These are phyloP conservation scores for Microbotryum violaceum DNA, from an alignment of 1,284 basidiomycete genomes.

Conservation along the genomic window DNA sequence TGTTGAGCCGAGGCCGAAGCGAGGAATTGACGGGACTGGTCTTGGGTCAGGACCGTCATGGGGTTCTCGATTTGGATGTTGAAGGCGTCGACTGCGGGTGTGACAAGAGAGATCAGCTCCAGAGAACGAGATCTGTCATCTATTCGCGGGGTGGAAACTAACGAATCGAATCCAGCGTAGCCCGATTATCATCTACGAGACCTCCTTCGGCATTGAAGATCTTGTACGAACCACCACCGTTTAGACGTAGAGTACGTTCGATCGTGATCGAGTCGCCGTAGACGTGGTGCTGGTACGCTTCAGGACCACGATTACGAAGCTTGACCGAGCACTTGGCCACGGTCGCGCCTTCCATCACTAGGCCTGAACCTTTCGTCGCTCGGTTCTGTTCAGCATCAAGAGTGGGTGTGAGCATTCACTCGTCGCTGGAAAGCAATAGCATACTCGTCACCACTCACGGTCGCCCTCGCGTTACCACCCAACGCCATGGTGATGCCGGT, in stretches of 20 bases:
- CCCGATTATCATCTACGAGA: slow-evolving; percentile 67
- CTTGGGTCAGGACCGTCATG: slow-evolving; percentile 41
- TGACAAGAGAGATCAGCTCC: neutral
- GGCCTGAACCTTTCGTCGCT: slow-evolving; percentile 25
- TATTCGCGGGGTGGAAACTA: neutral
- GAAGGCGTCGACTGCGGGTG: slow-evolving; percentile 60
- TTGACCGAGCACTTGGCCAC: slow-evolving; percentile 48
- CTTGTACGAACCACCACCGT: slow-evolving; percentile 66
- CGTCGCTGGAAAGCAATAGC: neutral
- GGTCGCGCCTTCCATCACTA: slow-evolving; percentile 27
- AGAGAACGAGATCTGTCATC: too few relatives aligned
- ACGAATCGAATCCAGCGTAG: slow-evolving; percentile 76
- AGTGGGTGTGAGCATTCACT: neutral
- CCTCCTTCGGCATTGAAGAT: slow-evolving; percentile 59
- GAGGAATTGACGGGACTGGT: slow-evolving; percentile 70
- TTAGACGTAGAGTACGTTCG: slow-evolving; percentile 68
- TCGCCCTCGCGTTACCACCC: slow-evolving; percentile 81
- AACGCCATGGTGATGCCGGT: slow-evolving; percentile 89
- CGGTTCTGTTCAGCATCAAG: slow-evolving; percentile 26
- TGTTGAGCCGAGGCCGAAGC: slow-evolving; percentile 72
- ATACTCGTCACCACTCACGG: slow-evolving; percentile 50
- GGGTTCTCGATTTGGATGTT: slow-evolving; percentile 71
- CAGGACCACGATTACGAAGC: slow-evolving; percentile 80
- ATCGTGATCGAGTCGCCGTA: slow-evolving; percentile 81
- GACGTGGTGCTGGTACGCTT: slow-evolving; percentile 72